Base-by-base conservation (phyloP, 371 early-diverging fungal genomes). In the Nematocida displodere region DNA sequence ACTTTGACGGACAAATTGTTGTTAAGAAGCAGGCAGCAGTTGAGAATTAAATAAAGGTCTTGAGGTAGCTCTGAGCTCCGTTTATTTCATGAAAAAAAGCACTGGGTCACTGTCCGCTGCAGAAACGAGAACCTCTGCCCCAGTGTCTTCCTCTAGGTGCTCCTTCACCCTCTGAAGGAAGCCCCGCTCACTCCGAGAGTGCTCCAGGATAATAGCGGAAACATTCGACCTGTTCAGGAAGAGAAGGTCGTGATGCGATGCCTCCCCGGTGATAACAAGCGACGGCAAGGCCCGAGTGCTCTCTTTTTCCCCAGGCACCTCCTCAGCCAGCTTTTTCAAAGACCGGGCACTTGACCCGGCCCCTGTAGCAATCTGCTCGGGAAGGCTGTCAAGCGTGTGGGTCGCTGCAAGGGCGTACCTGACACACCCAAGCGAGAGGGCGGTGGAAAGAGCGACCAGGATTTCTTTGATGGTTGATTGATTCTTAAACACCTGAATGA, bases 101-200 rank as follows among this genome's bases (percentile, higher is more conserved):
- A 83, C 71, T 4, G 84, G 84, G 64, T 81, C 82, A 48, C 53
- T 77, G 59, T 83, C 84, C 2, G 28, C 29, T 29, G 64, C 56
- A 34, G 80, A 79, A 29, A 83, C 55, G 59, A 49, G 34, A 28
- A 82, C 54, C 20, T 29, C 80, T 22, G 47, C 76, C 0, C 39
- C 26, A 15, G 82, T 54, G 11, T 33, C 48, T 39, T 42, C 40
- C 42, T 77, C 26, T 42, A 82, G 24, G 11, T 61, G 40, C 20
- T 34, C 31, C 24, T 66, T 39, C 11, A 82, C 34, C 20, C 52
- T 28, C 29, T 80, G 75, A 40, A 97, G 83, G 80, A 89, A 95
- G 1, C 95, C 92, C 58, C 98, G 87, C 82, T 97, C 98, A 0
- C 90, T 89, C 76, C 91, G 90, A 11, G 90, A 82, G 78, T 94